Conservation (phyloP, 192 early-diverging fungal species). For the Coemansia aciculifera region DNA sequence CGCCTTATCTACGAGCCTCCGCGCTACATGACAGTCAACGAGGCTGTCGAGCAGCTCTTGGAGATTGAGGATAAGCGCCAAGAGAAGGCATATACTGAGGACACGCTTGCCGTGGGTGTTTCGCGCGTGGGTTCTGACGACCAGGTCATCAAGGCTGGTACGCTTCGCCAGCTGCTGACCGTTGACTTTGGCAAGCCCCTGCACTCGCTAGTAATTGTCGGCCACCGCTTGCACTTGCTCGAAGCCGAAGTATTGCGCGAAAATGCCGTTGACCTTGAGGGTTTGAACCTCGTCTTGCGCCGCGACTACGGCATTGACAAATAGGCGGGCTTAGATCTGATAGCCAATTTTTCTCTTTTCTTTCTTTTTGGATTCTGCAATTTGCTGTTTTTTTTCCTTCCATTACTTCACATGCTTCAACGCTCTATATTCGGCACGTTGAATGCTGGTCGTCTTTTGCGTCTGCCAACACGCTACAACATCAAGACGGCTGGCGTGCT, state of each 20-base stretch:
- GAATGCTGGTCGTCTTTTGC: neutral
- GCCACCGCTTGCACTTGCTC: conserved; percentile 86
- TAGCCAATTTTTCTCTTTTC: neutral
- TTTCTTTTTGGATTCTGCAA: neutral
- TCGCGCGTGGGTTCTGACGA: conserved; percentile 85
- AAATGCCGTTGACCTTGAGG: conserved; percentile 69
- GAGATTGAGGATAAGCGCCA: conserved; percentile 84
- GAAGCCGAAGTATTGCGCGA: conserved; percentile 85
- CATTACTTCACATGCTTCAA: neutral
- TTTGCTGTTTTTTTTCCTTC: neutral
- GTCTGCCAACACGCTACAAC: conserved; percentile 1
- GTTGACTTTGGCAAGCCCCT: conserved; percentile 93
- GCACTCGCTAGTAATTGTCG: conserved; percentile 91
- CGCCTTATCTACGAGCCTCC: conserved; percentile 96
- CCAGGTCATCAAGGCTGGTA: conserved; percentile 83
- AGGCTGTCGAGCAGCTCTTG: conserved; percentile 87
- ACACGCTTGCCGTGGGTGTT: conserved; percentile 88
- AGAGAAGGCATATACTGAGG: conserved; percentile 70
- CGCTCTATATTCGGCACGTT: neutral
- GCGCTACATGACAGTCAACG: conserved; percentile 95
- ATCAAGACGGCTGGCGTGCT: neutral
- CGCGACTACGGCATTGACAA: conserved; percentile 61
- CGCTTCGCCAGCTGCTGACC: conserved; percentile 76
- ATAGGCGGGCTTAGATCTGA: neutral
- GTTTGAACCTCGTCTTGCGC: conserved; percentile 66